Conservation (phyloP, 179 eudicot species). For the Patellifolia procumbens region DNA sequence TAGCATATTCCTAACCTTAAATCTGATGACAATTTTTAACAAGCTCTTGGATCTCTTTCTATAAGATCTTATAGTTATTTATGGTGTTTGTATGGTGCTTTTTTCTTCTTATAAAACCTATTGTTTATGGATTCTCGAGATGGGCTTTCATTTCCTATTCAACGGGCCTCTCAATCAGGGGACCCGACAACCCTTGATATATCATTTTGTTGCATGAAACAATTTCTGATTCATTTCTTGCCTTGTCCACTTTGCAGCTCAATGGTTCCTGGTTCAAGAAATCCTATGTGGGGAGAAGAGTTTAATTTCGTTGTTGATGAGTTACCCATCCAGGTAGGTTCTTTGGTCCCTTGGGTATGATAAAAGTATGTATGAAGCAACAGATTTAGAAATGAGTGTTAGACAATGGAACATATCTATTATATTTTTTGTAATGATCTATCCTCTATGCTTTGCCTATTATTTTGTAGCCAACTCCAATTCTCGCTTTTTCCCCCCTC, state of each 20-base stretch:
- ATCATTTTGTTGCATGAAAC: not conserved
- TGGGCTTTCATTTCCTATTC: not conserved
- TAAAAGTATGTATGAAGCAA: not conserved
- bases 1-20: not conserved
- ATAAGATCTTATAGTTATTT: not conserved
- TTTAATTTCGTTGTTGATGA: conserved; percentile 82
- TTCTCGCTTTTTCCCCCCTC: not conserved
- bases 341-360: not conserved
- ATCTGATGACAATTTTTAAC: not conserved
- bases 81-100: not conserved
- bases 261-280: conserved; percentile 97
- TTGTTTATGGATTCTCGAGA: not conserved
- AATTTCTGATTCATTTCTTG: not conserved
- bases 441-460: not conserved
- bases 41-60: not conserved
- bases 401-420: no score
- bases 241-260: conserved; percentile 52
- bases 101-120: not conserved
- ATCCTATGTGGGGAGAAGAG: conserved; percentile 99
- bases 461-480: not conserved
- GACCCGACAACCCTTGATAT: conserved; percentile 9
- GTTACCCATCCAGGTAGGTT: conserved; percentile 83
- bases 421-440: not conserved
- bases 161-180: not conserved
- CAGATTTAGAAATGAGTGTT: no score